Percentiles rank a stretch among this genome's conserved stretches.
Conservation (phyloP, 228 moss, liverwort and hornwort genomes). For the Sphagnum magellanicum region DNA sequence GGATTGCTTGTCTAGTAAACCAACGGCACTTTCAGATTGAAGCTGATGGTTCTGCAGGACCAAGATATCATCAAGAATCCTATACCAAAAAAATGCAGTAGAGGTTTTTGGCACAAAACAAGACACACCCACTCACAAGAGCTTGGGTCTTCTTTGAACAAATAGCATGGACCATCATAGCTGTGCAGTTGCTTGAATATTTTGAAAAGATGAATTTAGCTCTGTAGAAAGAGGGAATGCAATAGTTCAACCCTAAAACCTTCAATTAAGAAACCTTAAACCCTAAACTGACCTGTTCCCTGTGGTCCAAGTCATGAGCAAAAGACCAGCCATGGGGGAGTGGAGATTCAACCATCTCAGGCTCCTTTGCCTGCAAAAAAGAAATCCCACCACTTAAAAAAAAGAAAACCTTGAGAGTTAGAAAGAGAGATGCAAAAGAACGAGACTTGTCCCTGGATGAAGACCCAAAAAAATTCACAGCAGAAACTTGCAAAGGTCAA, state of each 20-base stretch:
- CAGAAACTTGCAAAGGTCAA: background rate
- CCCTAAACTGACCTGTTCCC: background rate
- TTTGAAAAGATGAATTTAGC: too few relatives aligned
- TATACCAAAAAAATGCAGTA: too few relatives aligned
- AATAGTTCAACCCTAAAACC: background rate
- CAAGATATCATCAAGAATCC: too few relatives aligned
- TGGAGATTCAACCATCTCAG: constrained; percentile 12
- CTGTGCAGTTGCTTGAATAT: too few relatives aligned
- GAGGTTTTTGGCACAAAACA: too few relatives aligned
- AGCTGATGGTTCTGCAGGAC: background rate
- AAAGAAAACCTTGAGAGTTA: too few relatives aligned
- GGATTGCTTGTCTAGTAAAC: background rate
- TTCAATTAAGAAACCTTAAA: background rate
- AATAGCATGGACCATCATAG: too few relatives aligned
- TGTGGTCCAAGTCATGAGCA: constrained; percentile 2
- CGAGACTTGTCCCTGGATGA: background rate
- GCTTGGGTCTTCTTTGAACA: too few relatives aligned
- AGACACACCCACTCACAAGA: too few relatives aligned
- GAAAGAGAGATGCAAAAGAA: too few relatives aligned
- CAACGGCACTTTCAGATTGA: background rate
- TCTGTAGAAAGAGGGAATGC: too few relatives aligned
- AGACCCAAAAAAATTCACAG: background rate
- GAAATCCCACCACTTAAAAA: too few relatives aligned
- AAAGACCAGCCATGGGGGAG: constrained; percentile 10
- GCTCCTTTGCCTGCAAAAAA: constrained; percentile 11